phyloP scores from a whole-genome alignment of 2,329 filamentous ascomycete species.

The Gaeumannomyces tritici region DNA sequence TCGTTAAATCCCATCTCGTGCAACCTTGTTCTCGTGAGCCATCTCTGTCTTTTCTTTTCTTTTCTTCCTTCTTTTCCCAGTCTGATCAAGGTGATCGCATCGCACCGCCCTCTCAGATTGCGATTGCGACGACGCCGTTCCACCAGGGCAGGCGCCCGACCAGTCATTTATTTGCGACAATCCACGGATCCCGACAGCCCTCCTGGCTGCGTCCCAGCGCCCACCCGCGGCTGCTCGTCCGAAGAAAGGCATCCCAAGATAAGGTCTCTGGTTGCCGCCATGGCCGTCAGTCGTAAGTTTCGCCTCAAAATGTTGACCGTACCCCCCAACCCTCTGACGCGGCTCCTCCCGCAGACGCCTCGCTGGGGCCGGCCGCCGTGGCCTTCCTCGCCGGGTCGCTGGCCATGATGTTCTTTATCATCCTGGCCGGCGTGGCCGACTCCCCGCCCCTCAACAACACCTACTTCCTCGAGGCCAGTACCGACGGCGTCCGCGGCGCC shows the following conservation, averaged over 20 bases:
- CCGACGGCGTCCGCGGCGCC: slow-evolving; percentile 57
- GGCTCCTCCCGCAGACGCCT: slow-evolving; percentile 21
- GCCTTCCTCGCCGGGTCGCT: slow-evolving; percentile 40
- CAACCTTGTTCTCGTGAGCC: not conserved
- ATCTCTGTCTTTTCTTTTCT: too few relatives aligned
- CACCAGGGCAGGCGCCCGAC: not conserved
- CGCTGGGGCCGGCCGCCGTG: slow-evolving; percentile 31
- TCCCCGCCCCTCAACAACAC: slow-evolving; percentile 57
- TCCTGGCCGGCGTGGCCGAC: slow-evolving; percentile 43
- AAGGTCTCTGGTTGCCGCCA: not conserved
- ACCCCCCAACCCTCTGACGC: not conserved
- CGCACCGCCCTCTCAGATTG: too few relatives aligned
- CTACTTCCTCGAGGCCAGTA: slow-evolving; percentile 80
- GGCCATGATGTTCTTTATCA: slow-evolving; percentile 48
- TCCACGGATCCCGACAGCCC: not conserved
- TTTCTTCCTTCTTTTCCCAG: too few relatives aligned
- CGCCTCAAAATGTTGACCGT: too few relatives aligned
- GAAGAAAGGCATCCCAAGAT: not conserved
- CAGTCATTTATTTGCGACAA: too few relatives aligned
- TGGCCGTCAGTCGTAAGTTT: slow-evolving; percentile 6
- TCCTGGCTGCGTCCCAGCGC: too few relatives aligned
- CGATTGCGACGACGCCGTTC: not conserved
- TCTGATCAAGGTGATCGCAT: not conserved
- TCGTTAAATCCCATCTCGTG: too few relatives aligned
- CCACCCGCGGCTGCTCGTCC: not conserved